Percentiles rank a stretch among this genome's conserved stretches.
These are phyloP conservation scores for Cladosporium sp. DNA, from an alignment of 2,329 filamentous ascomycete species.

Conservation along the genomic window DNA sequence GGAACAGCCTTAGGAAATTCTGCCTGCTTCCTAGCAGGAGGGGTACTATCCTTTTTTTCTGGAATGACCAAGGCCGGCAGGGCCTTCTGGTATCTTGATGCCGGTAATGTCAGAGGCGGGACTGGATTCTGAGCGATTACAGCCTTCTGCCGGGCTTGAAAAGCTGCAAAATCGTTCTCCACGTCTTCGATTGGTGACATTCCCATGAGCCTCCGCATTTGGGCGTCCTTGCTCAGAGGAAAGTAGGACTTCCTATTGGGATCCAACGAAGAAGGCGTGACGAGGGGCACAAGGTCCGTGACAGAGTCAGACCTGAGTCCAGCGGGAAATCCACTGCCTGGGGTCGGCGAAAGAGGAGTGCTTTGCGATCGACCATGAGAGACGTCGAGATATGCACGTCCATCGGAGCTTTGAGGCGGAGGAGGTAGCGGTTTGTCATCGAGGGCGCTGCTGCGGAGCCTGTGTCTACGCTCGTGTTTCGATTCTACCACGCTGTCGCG, in stretches of 20 bases:
- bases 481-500: constrained; percentile 2
- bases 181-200: constrained; percentile 2
- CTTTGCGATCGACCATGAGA: constrained; percentile 6
- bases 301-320: not conserved
- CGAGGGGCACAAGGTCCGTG: constrained; percentile 2
- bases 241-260: constrained; percentile 8
- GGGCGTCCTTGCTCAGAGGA: constrained; percentile 2
- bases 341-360: constrained; percentile 7
- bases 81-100: not conserved
- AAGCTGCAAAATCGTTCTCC: not conserved
- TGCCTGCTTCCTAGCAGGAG: not conserved
- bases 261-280: constrained; percentile 5
- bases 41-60: not conserved
- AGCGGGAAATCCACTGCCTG: not conserved
- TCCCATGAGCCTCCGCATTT: constrained; percentile 7
- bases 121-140: too few species aligned
- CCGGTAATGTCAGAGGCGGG: not conserved
- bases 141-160: not conserved
- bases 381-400: not conserved
- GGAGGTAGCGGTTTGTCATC: constrained; percentile 4
- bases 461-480: not conserved
- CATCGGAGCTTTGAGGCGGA: not conserved
- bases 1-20: not conserved
- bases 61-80: not conserved
- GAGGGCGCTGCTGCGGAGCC: too few species aligned